Conservation (phyloP, 306 rosid genomes). For the Nissolia schottii region DNA sequence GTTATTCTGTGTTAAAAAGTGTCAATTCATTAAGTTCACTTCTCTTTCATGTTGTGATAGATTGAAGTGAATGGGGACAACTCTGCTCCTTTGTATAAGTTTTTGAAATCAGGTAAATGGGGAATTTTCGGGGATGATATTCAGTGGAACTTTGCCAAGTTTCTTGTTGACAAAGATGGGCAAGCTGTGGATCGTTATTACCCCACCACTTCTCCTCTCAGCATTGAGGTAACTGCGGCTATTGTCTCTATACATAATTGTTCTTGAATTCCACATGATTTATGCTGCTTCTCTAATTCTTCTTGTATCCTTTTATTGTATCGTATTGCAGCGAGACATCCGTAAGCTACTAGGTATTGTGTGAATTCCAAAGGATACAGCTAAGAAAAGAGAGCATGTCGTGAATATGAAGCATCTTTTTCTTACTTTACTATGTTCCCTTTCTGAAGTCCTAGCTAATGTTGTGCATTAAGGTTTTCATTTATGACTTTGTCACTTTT, state of each 20-base stretch:
- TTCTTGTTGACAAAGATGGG: constrained; percentile 72
- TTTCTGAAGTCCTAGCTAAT: background rate
- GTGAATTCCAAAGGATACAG: constrained; percentile 25
- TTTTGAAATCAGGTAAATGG: constrained; percentile 70
- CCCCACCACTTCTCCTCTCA: constrained; percentile 84
- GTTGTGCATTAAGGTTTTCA: background rate
- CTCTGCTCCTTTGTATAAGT: constrained; percentile 65
- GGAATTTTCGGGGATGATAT: constrained; percentile 78
- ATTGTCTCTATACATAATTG: background rate
- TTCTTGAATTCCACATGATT: background rate
- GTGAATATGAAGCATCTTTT: constrained; percentile 16
- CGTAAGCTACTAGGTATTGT: constrained; percentile 46
- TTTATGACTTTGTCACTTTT: no score
- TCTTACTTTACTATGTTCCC: background rate
- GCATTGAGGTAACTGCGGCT: constrained; percentile 58
- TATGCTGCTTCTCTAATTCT: constrained; percentile 10
- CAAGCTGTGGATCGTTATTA: constrained; percentile 68
- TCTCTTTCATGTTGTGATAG: constrained; percentile 31
- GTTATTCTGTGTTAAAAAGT: background rate
- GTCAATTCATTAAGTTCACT: background rate
- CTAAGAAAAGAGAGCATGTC: background rate
- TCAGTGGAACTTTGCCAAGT: constrained; percentile 89
- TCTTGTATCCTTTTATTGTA: background rate
- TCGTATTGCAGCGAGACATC: constrained; percentile 53
- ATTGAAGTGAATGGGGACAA: constrained; percentile 79